These are phyloP conservation scores for Hypoxylon fuscum DNA, from an alignment of 495 filamentous ascomycete genomes.

Conservation along the genomic window DNA sequence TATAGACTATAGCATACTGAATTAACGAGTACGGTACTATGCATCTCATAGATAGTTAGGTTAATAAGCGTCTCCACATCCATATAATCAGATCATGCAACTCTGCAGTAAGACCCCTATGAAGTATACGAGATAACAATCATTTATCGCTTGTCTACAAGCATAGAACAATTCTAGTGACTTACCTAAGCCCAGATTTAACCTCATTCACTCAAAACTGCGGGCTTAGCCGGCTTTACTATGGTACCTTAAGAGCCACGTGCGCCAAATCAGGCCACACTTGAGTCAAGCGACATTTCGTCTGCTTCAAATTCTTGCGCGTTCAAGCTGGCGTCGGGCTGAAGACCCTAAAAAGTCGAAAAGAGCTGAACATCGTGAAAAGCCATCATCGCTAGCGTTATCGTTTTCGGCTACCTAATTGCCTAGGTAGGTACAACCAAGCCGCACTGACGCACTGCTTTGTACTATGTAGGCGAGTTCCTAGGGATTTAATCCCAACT, in stretches of 20 bases:
- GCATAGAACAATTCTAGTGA: constrained; percentile 4
- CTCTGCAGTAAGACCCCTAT: too few species aligned
- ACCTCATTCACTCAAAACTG: not conserved
- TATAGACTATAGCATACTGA: too few species aligned
- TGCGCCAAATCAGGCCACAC: constrained; percentile 25
- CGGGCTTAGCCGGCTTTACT: constrained; percentile 6
- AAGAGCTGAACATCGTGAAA: constrained; percentile 6
- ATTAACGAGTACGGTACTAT: too few species aligned
- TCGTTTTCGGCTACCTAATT: constrained; percentile 25
- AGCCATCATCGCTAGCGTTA: constrained; percentile 4
- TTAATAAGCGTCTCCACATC: too few species aligned
- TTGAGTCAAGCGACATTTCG: constrained; percentile 17
- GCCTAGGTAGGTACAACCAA: constrained; percentile 17
- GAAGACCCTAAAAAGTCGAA: not conserved
- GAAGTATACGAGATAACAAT: too few species aligned
- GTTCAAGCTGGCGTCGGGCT: constrained; percentile 4
- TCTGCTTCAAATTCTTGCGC: not conserved
- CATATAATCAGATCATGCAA: too few species aligned
- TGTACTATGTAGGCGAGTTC: constrained; percentile 4
- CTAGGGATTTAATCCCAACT: constrained; percentile 8
- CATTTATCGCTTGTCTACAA: too few species aligned
- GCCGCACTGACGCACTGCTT: constrained; percentile 15
- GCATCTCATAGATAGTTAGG: too few species aligned
- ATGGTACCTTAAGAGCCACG: constrained; percentile 21
- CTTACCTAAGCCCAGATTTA: constrained; percentile 2